phyloP scores from a whole-genome alignment of 306 rosid species.

The Oemleria cerasiformis region DNA sequence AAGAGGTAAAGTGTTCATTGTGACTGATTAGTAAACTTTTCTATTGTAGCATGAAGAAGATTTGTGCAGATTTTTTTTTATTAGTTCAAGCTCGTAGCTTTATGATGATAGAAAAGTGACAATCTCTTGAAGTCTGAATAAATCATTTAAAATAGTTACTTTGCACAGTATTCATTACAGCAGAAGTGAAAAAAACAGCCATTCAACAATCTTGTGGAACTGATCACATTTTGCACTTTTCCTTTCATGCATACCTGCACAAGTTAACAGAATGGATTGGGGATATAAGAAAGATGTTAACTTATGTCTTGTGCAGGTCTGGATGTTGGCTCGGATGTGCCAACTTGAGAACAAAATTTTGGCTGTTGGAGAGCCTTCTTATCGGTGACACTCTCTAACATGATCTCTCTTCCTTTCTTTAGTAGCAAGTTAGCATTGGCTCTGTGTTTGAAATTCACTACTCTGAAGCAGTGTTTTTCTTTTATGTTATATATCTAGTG shows the following conservation, averaged over 20 bases:
- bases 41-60: neutral
- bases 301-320: conserved; percentile 50
- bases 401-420: conserved; percentile 5
- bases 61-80: neutral
- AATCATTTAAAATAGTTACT: neutral
- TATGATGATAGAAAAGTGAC: neutral
- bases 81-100: neutral
- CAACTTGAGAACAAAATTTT: conserved; percentile 93
- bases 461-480: conserved; percentile 14
- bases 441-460: neutral
- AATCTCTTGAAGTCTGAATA: neutral
- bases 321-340: conserved; percentile 98
- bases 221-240: neutral
- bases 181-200: neutral
- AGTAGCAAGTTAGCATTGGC: neutral
- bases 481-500: conserved; percentile 38
- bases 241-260: neutral
- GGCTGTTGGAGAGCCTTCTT: conserved; percentile 91
- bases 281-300: conserved; percentile 6
- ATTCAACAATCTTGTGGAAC: neutral
- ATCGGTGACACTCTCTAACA: conserved; percentile 54
- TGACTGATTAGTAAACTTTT: conserved; percentile 8
- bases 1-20: conserved; percentile 60
- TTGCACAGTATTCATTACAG: neutral
- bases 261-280: neutral